phyloP scores from a whole-genome alignment of 441 rosid genomes.

The Isatis lusitanica region DNA sequence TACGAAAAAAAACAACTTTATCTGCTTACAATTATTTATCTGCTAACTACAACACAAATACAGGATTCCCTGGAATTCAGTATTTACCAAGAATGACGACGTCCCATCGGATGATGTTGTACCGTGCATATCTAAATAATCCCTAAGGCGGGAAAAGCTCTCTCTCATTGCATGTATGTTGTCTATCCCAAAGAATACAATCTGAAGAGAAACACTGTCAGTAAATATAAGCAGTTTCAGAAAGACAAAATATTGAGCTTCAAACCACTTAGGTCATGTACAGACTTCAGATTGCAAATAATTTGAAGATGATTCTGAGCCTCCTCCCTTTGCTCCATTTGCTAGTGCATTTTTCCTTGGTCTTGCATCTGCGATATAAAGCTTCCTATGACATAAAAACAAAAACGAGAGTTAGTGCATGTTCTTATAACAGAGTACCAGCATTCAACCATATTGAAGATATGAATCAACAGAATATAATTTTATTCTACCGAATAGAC shows the following conservation, averaged over 20 bases:
- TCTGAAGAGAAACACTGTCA: constrained; percentile 45
- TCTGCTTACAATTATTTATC: neutral
- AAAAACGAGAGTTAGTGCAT: constrained; percentile 5
- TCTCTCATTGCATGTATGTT: constrained; percentile 99
- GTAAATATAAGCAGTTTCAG: constrained; percentile 22
- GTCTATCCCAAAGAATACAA: constrained; percentile 97
- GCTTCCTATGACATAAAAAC: constrained; percentile 59
- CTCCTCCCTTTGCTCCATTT: constrained; percentile 99
- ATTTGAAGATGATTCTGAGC: constrained; percentile 95
- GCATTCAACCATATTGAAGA: constrained; percentile 17
- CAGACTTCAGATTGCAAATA: constrained; percentile 94
- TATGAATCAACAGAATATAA: neutral
- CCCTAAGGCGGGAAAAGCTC: constrained; percentile 95
- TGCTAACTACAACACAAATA: constrained; percentile 2
- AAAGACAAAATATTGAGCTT: constrained; percentile 27
- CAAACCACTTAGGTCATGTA: constrained; percentile 35
- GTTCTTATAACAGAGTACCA: neutral
- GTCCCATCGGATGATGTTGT: constrained; percentile 97
- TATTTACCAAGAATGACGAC: constrained; percentile 92
- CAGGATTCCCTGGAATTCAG: constrained; percentile 8
- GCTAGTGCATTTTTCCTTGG: constrained; percentile 99
- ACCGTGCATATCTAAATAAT: constrained; percentile 95
- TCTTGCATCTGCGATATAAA: constrained; percentile 97
- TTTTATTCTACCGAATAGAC: constrained; percentile 2
- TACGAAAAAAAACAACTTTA: neutral